Percentiles rank a stretch among this genome's conserved stretches.
Conservation (phyloP, 768 basidiomycete genomes). For the Dendrothele bispora region DNA sequence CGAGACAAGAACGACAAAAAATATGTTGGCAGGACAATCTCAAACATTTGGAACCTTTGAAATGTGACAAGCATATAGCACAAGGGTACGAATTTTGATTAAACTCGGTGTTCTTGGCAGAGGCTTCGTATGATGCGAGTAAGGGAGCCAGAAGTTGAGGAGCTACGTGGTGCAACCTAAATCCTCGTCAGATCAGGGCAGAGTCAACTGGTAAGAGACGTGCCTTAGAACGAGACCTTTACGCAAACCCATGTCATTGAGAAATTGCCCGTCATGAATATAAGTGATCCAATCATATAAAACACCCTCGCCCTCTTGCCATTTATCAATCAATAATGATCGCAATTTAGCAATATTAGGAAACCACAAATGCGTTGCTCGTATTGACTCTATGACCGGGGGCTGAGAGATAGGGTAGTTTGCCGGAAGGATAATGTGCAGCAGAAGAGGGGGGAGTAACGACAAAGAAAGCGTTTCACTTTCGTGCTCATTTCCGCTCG, state of each 20-base stretch:
- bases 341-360: slow-evolving; percentile 37
- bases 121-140: slow-evolving; percentile 49
- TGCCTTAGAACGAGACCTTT: slow-evolving; percentile 36
- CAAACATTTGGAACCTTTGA: slow-evolving; percentile 77
- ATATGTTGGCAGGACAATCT: slow-evolving; percentile 72
- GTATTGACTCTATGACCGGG: slow-evolving; percentile 55
- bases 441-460: slow-evolving; percentile 61
- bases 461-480: slow-evolving; percentile 36
- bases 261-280: slow-evolving; percentile 66
- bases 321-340: slow-evolving; percentile 48
- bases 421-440: slow-evolving; percentile 53
- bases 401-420: slow-evolving; percentile 54
- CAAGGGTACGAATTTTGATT: slow-evolving; percentile 67
- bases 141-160: slow-evolving; percentile 51
- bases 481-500: slow-evolving; percentile 5
- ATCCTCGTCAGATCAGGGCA: slow-evolving; percentile 6
- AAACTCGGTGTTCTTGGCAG: slow-evolving; percentile 52
- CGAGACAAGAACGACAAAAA: slow-evolving; percentile 80
- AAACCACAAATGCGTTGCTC: slow-evolving; percentile 62
- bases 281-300: slow-evolving; percentile 75
- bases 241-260: slow-evolving; percentile 38
- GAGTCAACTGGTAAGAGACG: slow-evolving; percentile 15
- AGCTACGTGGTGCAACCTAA: slow-evolving; percentile 56
- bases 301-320: slow-evolving; percentile 59
- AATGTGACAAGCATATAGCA: slow-evolving; percentile 69